Percentiles rank a stretch among this genome's conserved stretches.
Conservation (phyloP, 1,139 yeast genomes). For the Debaryomyces psychrophilus region DNA sequence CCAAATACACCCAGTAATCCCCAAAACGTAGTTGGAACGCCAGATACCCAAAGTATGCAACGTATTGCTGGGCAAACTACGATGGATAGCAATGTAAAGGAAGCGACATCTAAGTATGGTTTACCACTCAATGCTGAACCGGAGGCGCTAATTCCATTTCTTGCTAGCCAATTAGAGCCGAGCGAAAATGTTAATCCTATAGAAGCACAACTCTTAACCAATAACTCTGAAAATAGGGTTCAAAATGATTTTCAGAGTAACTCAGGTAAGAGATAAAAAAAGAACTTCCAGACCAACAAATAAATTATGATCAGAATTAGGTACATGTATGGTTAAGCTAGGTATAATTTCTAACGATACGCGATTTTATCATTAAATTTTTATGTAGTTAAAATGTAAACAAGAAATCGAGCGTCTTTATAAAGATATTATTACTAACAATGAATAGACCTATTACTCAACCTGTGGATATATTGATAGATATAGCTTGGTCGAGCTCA, state of each 20-base stretch:
- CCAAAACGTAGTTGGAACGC: not conserved
- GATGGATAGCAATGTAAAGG: not conserved
- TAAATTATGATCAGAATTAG: not conserved
- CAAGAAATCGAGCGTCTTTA: not conserved
- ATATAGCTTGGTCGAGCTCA: constrained; percentile 33
- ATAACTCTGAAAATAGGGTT: not conserved
- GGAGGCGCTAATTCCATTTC: not conserved
- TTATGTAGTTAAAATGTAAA: constrained; percentile 1
- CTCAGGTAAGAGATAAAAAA: not conserved
- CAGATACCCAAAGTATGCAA: too few species aligned
- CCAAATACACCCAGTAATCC: not conserved
- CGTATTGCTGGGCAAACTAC: not conserved
- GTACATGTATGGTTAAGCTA: not conserved
- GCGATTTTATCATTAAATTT: constrained; percentile 1
- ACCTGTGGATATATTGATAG: constrained; percentile 24
- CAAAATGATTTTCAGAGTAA: not conserved
- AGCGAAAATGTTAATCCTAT: too few species aligned
- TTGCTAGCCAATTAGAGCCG: not conserved
- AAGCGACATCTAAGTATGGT: not conserved
- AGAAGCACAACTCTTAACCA: not conserved
- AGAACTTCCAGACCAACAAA: not conserved
- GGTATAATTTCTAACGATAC: not conserved
- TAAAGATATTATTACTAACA: not conserved
- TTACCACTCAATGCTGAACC: constrained; percentile 1
- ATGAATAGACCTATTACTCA: constrained; percentile 7